Percentiles rank a stretch among this genome's conserved stretches.
Evolutionary conservation across 1,284 basidiomycete genomes (phyloP).

Genomic region (Boletus austroedulis): DNA sequence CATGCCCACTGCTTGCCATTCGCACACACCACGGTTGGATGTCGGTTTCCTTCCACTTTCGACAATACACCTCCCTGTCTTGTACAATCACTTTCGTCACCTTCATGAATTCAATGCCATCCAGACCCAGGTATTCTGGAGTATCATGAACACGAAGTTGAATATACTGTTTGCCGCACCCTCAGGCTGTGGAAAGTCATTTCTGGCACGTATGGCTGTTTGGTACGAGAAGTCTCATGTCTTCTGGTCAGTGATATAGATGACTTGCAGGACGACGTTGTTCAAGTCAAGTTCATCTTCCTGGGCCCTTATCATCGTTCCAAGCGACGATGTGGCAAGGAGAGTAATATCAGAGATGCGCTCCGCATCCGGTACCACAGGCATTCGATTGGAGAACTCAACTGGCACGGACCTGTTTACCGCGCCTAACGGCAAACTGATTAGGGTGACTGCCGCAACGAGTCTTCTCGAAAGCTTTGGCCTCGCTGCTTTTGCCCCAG

Average conservation of each 20-base stretch:
- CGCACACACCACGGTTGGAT: constrained; percentile 72
- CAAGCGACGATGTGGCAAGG: constrained; percentile 47
- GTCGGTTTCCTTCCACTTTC: constrained; percentile 75
- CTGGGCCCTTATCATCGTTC: constrained; percentile 59
- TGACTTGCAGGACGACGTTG: constrained; percentile 47
- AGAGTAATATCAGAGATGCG: constrained; percentile 54
- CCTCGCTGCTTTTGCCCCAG: constrained; percentile 25
- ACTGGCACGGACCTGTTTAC: constrained; percentile 35
- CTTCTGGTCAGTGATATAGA: constrained; percentile 13
- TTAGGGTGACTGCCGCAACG: constrained; percentile 56
- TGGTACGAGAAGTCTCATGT: constrained; percentile 51
- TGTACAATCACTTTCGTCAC: constrained; percentile 47
- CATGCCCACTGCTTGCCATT: constrained; percentile 71
- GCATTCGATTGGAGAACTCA: constrained; percentile 46
- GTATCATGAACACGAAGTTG: constrained; percentile 64
- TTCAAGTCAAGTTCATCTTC: constrained; percentile 36
- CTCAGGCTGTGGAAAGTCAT: constrained; percentile 79
- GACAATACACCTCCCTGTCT: constrained; percentile 47
- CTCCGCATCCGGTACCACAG: constrained; percentile 37
- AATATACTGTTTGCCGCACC: constrained; percentile 85
- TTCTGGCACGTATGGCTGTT: constrained; percentile 65
- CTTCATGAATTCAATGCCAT: constrained; percentile 75
- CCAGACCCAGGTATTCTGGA: constrained; percentile 92
- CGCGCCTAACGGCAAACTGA: constrained; percentile 39
- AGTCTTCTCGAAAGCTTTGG: constrained; percentile 43